A percentile compares a stretch with the other conserved stretches of the same genome.
phyloP scores from a whole-genome alignment of 1,284 basidiomycete genomes.

The Peniophora sp. region DNA sequence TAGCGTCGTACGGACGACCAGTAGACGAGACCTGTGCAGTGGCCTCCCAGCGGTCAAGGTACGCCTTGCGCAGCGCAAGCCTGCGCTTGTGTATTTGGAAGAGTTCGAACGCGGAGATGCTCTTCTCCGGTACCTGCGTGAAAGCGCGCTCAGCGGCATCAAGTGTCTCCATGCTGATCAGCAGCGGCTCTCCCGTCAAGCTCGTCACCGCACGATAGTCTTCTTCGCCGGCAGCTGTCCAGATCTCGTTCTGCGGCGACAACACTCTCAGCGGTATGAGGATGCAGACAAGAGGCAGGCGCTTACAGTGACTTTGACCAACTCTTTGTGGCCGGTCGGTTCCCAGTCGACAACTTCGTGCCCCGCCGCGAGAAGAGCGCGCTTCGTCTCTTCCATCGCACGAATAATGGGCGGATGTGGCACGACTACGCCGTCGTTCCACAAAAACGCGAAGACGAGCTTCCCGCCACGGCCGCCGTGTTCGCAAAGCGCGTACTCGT shows the following conservation, averaged over 20 bases:
- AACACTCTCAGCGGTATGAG: constrained; percentile 6
- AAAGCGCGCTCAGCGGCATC: constrained; percentile 6
- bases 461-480: constrained; percentile 33
- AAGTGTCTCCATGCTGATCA: constrained; percentile 18
- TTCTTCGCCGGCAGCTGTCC: constrained; percentile 18
- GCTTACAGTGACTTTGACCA: constrained; percentile 39
- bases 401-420: constrained; percentile 44
- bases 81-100: constrained; percentile 35
- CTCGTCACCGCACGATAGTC: constrained; percentile 18
- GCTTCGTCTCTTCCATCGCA: constrained; percentile 37
- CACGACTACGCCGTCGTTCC: constrained; percentile 39
- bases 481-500: constrained; percentile 32
- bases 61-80: constrained; percentile 26
- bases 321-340: constrained; percentile 36
- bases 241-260: constrained; percentile 18
- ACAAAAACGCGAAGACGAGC: constrained; percentile 36
- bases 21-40: constrained; percentile 30
- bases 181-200: constrained; percentile 20
- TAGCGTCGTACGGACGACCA: constrained; percentile 35
- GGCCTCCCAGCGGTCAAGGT: constrained; percentile 37
- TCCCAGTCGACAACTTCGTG: constrained; percentile 49
- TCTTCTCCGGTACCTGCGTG: constrained; percentile 6
- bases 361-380: constrained; percentile 39
- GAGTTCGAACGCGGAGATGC: constrained; percentile 23
- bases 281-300: not conserved